Evolutionary conservation across 2,329 filamentous ascomycete species (phyloP), one percentile per base, ranked within the genome.

Genomic region (Fusarium pininemorale): DNA sequence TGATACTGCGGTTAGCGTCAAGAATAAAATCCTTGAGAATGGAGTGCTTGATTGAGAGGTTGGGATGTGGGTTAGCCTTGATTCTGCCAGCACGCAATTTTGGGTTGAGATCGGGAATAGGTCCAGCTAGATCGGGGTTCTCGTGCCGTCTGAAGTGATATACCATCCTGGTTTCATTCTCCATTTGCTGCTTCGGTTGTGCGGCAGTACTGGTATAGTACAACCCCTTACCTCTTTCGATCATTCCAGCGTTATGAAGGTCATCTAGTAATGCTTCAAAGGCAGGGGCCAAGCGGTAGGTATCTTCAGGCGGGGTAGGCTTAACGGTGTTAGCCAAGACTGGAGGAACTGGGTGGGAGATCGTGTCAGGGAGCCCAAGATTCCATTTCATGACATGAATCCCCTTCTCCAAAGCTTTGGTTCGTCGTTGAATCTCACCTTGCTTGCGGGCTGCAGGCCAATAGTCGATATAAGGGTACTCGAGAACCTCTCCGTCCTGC

Each of bases 311-410:
- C n/a, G n/a, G 30, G 12, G 5, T 11, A 20, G 48, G 12, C 4
- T 16, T 11, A 37, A 5, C 16, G 1, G 3, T 1, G 3, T 16
- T 10, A 3, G 10, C 10, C 3, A 15, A 24, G 22, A 13, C 7
- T 12, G 13, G 5, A 12, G 30, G 2, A 11, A 6, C n/a, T 37
- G 48, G 9, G 6, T 5, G 2, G 7, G 18, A 16, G 0, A 9
- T 28, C 0, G 7, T 9, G 10, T 38, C 18, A 0, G 2, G 10
- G 4, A 54, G 13, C 20, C 20, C 24, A 22, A 38, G 10, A 2
- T 38, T 37, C 50, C 35, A 54, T 13, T n/a, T 54, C 18, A 26
- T 22, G 14, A 12, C 8, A 38, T 20, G 35, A 9, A 28, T 37
- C 1, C 24, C 35, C 37, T 22, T 54, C 32, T 54, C 35, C 18